These are phyloP conservation scores for Trichomonascaceae sp. DNA, from an alignment of 1,139 yeast species.

Conservation along the genomic window DNA sequence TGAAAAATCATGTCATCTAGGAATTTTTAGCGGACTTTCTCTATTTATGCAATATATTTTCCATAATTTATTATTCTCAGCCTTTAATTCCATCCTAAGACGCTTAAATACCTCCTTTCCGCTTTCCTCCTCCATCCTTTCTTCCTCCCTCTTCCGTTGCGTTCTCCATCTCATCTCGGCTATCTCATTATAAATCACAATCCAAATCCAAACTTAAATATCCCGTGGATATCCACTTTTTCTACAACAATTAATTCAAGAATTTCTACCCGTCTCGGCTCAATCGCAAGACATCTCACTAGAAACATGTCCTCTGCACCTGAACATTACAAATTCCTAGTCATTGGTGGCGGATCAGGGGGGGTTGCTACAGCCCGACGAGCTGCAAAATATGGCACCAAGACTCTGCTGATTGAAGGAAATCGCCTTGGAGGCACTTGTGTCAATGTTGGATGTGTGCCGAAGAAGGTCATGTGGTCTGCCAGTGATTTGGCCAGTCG, in stretches of 20 bases:
- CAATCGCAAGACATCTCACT: conserved; percentile 12
- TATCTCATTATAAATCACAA: neutral
- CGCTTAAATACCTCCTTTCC: neutral
- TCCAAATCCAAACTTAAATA: neutral
- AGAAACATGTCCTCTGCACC: conserved; percentile 29
- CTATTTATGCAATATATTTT: too few relatives aligned
- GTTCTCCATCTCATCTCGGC: too few relatives aligned
- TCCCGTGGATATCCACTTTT: neutral
- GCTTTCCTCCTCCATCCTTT: neutral
- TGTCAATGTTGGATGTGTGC: conserved; percentile 99
- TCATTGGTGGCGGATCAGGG: conserved; percentile 99
- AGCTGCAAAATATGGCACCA: conserved; percentile 91
- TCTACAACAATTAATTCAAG: neutral
- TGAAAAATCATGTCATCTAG: too few relatives aligned
- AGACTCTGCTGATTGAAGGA: conserved; percentile 75
- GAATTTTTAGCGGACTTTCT: too few relatives aligned
- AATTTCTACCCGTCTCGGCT: conserved; percentile 2
- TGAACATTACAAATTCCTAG: conserved; percentile 75
- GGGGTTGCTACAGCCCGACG: conserved; percentile 98
- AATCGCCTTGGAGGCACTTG: conserved; percentile 90
- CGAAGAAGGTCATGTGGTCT: conserved; percentile 98
- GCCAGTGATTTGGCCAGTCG: conserved; percentile 84
- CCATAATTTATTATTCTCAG: too few relatives aligned
- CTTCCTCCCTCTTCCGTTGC: neutral
- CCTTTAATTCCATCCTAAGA: too few relatives aligned